These are phyloP conservation scores for Podosphaera aphanis DNA, from an alignment of 2,329 filamentous ascomycete genomes.

Conservation along the genomic window DNA sequence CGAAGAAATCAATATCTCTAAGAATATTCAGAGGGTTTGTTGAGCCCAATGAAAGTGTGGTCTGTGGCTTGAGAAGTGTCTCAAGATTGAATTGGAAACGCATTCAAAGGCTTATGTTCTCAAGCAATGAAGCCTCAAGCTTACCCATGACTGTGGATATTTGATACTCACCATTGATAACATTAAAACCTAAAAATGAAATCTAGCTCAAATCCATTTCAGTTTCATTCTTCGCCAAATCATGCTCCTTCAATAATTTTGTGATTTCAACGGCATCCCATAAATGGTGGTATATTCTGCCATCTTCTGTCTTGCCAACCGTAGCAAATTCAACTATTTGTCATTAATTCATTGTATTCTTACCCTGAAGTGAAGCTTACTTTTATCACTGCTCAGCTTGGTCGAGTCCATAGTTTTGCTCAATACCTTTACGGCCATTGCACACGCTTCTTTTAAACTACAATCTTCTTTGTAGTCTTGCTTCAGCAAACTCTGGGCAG, in stretches of 20 bases:
- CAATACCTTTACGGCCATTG: conserved; percentile 90
- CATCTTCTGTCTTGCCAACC: conserved; percentile 80
- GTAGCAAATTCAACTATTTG: conserved; percentile 82
- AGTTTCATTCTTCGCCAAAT: conserved; percentile 61
- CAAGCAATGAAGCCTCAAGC: too few relatives aligned
- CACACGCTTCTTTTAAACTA: conserved; percentile 84
- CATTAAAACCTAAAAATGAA: too few relatives aligned
- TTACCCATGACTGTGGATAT: too few relatives aligned
- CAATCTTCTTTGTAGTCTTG: conserved; percentile 99
- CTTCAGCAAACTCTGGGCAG: conserved; percentile 88
- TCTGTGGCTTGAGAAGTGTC: too few relatives aligned
- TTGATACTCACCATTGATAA: too few relatives aligned
- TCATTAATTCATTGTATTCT: conserved; percentile 5
- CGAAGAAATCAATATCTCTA: too few relatives aligned
- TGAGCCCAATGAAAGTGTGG: too few relatives aligned
- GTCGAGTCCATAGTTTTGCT: conserved; percentile 99
- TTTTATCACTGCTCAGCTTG: conserved; percentile 97
- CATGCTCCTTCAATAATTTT: conserved; percentile 79
- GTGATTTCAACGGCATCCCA: conserved; percentile 97
- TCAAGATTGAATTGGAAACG: too few relatives aligned
- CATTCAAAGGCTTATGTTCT: too few relatives aligned
- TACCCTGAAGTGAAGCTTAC: conserved; percentile 26
- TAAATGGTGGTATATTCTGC: conserved; percentile 93
- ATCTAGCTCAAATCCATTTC: conserved; percentile 10
- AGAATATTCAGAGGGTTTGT: too few relatives aligned